phyloP scores from a whole-genome alignment of 208 protist species.

The Wallacemonas sp. region DNA sequence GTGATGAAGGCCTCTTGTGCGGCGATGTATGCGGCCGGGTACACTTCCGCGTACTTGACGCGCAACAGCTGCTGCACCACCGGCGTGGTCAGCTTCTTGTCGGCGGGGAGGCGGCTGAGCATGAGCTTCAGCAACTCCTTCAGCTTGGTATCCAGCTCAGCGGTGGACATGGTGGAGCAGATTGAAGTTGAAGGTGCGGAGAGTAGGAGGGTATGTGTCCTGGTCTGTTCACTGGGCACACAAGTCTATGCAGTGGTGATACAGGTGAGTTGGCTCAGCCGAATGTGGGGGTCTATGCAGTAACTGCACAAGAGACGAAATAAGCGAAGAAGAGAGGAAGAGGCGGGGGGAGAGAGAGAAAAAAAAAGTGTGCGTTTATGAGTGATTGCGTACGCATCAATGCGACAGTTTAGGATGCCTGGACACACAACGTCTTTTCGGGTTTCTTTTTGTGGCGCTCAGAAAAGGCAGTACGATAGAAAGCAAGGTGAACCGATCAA shows the following conservation, averaged over 20 bases:
- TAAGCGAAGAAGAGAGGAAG: background rate
- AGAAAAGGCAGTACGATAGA: background rate
- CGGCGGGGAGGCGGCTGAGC: conserved; percentile 61
- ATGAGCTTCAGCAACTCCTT: conserved; percentile 64
- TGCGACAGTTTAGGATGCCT: too few species aligned
- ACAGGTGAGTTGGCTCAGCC: background rate
- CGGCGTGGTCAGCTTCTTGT: conserved; percentile 67
- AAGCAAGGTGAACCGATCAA: background rate
- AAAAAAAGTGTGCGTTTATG: too few species aligned
- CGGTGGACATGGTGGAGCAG: conserved; percentile 23
- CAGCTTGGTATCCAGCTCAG: conserved; percentile 67
- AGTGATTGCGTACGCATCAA: too few species aligned
- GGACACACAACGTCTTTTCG: too few species aligned
- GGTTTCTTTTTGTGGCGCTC: too few species aligned
- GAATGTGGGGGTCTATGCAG: too few species aligned
- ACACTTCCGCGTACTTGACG: conserved; percentile 60
- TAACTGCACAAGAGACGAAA: background rate
- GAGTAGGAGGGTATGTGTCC: background rate
- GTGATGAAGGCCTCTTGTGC: conserved; percentile 50
- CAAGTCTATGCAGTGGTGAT: background rate
- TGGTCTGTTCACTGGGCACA: background rate
- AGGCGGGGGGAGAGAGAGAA: too few species aligned
- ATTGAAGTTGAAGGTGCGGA: background rate
- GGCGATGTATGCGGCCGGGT: conserved; percentile 56
- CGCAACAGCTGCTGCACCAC: conserved; percentile 75